Evolutionary conservation across 2,329 filamentous ascomycete species (phyloP), one percentile per base, ranked within the genome.

Genomic region (Aspergillus phoenicis): DNA sequence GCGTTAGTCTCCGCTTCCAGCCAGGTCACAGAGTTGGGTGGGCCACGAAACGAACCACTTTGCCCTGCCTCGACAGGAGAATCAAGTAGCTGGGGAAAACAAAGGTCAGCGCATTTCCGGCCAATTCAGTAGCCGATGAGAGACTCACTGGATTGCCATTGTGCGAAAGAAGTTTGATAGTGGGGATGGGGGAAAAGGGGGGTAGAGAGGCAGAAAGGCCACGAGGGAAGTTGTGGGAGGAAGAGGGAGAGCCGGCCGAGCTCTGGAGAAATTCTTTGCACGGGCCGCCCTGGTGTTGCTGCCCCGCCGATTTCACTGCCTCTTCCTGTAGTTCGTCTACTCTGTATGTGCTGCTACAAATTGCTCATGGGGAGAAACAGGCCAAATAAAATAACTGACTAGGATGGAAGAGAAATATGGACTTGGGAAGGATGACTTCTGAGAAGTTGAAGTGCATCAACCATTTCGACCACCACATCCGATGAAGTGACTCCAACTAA

Each of bases 31-130:
- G 60, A 73, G 67, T 66, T 67, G 58, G 75, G 78, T 80, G 75
- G 77, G 73, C 70, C 69, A 78, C 77, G 73, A 68, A 54, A 63
- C 93, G 73, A 85, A 99, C 94, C 82, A 99, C 95, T 90, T 99
- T 99, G 83, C 95, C 95, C 85, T 99, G 95, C 73, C 95, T 89
- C 66, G 94, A 98, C 70, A 99, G 89, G 78, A 99, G 87, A 78
- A 99, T 98, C 71, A 99, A 84, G 78, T 99, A 99, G 83, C 95
- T 98, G 62, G 49, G 33, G 11, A 1, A 57, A 55, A n/a, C 15
- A 17, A 41, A 54, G 28, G 63, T 73, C 59, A 71, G 68, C 66
- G 52, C 26, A 55, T 41, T 57, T n/a, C 39, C 58, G 10, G 24
- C 11, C 52, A 48, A 36, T 53, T 22, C 38, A 43, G 10, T 33